Percentiles rank a stretch among this genome's conserved stretches.
phyloP scores from a whole-genome alignment of 306 rosid species.

The Purshia tridentata region DNA sequence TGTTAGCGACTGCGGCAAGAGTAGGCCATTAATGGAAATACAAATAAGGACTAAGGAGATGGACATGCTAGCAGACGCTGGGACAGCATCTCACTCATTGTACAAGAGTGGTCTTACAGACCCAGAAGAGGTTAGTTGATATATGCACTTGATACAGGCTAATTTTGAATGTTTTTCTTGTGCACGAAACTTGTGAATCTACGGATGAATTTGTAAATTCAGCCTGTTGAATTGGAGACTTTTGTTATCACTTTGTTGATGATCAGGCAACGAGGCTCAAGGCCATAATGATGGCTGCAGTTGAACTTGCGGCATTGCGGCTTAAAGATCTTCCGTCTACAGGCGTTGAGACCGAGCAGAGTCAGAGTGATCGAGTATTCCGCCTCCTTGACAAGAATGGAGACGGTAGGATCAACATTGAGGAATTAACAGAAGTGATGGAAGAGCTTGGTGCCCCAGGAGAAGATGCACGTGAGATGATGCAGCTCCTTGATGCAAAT shows the following conservation, averaged over 20 bases:
- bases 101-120: constrained; percentile 87
- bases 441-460: constrained; percentile 96
- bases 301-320: constrained; percentile 88
- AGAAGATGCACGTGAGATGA: constrained; percentile 77
- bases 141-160: not conserved
- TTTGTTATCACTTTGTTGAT: constrained; percentile 14
- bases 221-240: constrained; percentile 4
- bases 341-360: constrained; percentile 49
- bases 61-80: constrained; percentile 77
- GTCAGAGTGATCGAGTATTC: constrained; percentile 64
- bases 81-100: constrained; percentile 88
- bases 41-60: constrained; percentile 84
- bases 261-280: constrained; percentile 80
- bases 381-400: constrained; percentile 90
- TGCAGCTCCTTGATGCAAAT: constrained; percentile 59
- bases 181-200: not conserved
- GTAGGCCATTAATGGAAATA: constrained; percentile 77
- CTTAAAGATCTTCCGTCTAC: constrained; percentile 68
- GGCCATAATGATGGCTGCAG: constrained; percentile 88
- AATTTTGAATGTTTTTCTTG: constrained; percentile 3
- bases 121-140: constrained; percentile 62
- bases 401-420: constrained; percentile 87
- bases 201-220: not conserved
- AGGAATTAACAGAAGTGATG: constrained; percentile 87
- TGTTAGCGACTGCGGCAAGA: constrained; percentile 58